Evolutionary conservation across 2,329 filamentous ascomycete species (phyloP).

Genomic region (Colletotrichum cuscutae): DNA sequence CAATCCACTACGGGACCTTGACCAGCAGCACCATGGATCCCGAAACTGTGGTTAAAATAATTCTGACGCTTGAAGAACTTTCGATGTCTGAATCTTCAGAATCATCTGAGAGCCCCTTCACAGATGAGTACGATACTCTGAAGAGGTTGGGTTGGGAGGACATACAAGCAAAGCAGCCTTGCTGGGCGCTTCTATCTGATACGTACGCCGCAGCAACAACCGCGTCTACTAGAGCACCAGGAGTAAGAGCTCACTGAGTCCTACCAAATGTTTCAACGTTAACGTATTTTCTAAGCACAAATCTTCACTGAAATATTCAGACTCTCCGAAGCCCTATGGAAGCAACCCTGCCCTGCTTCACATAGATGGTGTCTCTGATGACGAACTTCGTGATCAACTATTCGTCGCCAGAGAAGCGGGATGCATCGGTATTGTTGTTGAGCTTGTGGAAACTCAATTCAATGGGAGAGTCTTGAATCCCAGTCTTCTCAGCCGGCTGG

Average conservation of each 20-base stretch:
- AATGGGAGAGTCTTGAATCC: constrained; percentile 38
- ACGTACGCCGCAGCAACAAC: constrained; percentile 38
- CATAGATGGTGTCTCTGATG: constrained; percentile 33
- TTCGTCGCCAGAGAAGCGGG: constrained; percentile 37
- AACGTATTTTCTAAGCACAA: neutral
- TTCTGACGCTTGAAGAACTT: constrained; percentile 36
- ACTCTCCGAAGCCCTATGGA: constrained; percentile 17
- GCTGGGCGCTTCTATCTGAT: constrained; percentile 38
- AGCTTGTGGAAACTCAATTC: constrained; percentile 39
- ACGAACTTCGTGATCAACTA: constrained; percentile 34
- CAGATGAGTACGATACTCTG: constrained; percentile 35
- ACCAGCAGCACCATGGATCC: constrained; percentile 35
- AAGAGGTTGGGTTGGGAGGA: constrained; percentile 37
- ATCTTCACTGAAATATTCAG: neutral
- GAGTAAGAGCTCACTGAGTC: constrained; percentile 2
- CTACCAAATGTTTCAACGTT: neutral
- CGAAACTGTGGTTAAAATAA: constrained; percentile 36
- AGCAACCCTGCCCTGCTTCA: constrained; percentile 36
- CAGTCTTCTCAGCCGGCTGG: constrained; percentile 28
- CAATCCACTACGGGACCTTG: constrained; percentile 38
- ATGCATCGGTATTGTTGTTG: constrained; percentile 38
- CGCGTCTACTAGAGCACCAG: constrained; percentile 30
- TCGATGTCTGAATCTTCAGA: constrained; percentile 31
- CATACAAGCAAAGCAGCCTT: constrained; percentile 35
- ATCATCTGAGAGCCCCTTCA: constrained; percentile 31